Conservation (phyloP, 495 filamentous ascomycete genomes). For the Hyaloscypha variabilis region DNA sequence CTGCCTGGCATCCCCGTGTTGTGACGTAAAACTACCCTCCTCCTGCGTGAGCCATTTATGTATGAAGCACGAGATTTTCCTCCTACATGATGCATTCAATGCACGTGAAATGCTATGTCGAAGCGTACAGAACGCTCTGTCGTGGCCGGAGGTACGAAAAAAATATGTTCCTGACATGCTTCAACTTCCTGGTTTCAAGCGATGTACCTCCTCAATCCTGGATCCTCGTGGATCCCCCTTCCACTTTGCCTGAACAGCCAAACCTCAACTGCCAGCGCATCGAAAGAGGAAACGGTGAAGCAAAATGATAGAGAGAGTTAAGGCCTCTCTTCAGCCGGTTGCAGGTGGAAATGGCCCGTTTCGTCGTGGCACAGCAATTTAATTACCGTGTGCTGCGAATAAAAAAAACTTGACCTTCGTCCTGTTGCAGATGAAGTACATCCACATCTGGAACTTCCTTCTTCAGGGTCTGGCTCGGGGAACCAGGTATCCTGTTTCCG, state of each 20-base stretch:
- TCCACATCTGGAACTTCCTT: not conserved
- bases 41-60: not conserved
- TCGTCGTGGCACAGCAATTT: too few relatives aligned
- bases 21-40: not conserved
- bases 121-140: too few relatives aligned
- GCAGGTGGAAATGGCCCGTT: too few relatives aligned
- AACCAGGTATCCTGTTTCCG: not conserved
- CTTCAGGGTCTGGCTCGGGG: not conserved
- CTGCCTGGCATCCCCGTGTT: too few relatives aligned
- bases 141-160: too few relatives aligned
- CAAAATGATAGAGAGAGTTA: too few relatives aligned
- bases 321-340: too few relatives aligned
- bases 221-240: not conserved
- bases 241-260: not conserved
- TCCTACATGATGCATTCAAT: slow-evolving; percentile 1
- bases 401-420: too few relatives aligned
- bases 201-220: not conserved
- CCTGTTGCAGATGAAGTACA: not conserved
- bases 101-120: too few relatives aligned
- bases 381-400: too few relatives aligned
- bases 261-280: not conserved
- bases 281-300: not conserved
- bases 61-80: slow-evolving; percentile 11
- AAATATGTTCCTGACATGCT: too few relatives aligned
- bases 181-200: too few relatives aligned